Conservation (phyloP, 1,284 basidiomycete species). For the Meripilus lineatus region DNA sequence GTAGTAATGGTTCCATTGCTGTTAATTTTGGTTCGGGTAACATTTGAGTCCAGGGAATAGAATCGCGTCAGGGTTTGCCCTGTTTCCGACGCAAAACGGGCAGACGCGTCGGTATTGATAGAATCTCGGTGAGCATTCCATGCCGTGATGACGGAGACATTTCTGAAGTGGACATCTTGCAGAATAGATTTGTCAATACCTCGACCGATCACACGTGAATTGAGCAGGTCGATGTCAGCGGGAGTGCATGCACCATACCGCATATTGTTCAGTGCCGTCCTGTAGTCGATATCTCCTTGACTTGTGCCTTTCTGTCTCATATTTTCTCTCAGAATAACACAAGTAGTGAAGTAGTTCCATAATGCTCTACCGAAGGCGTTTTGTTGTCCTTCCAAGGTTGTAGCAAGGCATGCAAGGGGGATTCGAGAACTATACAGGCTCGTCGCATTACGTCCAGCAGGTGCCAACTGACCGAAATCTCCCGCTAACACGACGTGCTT, state of each 20-base stretch:
- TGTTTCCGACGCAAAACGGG: slow-evolving; percentile 27
- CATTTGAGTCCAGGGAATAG: slow-evolving; percentile 28
- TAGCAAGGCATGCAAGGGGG: not conserved
- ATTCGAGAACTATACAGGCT: not conserved
- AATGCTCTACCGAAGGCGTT: slow-evolving; percentile 1
- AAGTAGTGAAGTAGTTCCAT: slow-evolving; percentile 8
- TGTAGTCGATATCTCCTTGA: not conserved
- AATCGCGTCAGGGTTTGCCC: slow-evolving; percentile 22
- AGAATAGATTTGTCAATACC: slow-evolving; percentile 8
- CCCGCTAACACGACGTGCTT: slow-evolving; percentile 10
- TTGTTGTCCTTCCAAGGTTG: not conserved
- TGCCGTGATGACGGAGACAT: slow-evolving; percentile 30
- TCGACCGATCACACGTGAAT: not conserved
- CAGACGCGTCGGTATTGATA: slow-evolving; percentile 25
- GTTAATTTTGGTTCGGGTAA: no score
- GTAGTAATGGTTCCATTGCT: no score
- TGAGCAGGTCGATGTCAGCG: not conserved
- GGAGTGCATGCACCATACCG: not conserved
- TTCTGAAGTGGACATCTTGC: slow-evolving; percentile 18
- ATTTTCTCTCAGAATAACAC: slow-evolving; percentile 9
- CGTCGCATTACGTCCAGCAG: slow-evolving; percentile 7
- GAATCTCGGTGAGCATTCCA: slow-evolving; percentile 28
- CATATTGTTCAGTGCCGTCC: slow-evolving; percentile 1
- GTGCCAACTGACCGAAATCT: slow-evolving; percentile 16
- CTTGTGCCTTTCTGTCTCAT: slow-evolving; percentile 3